Evolutionary conservation across 306 rosid genomes (phyloP).

Genomic region (Coriaria nepalensis): DNA sequence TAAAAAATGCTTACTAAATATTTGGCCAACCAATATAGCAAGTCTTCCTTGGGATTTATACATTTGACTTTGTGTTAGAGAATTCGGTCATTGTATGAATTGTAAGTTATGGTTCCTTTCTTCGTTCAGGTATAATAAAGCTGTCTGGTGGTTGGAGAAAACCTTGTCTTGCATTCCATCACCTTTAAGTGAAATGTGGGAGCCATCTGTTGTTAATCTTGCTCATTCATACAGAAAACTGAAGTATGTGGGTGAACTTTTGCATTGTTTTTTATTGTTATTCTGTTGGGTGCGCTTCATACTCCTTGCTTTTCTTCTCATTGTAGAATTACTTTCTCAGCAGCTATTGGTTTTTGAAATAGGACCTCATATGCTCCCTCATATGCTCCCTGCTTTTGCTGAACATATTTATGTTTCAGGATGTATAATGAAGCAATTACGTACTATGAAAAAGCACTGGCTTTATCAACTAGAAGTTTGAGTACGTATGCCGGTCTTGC

Average conservation of each 20-base stretch:
- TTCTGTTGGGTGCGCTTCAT: not conserved
- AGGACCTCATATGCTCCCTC: too few relatives aligned
- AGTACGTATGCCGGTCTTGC: slow-evolving; percentile 98
- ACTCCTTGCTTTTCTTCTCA: too few relatives aligned
- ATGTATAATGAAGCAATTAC: slow-evolving; percentile 64
- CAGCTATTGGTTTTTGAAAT: too few relatives aligned
- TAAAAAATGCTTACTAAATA: too few relatives aligned
- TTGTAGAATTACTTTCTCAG: too few relatives aligned
- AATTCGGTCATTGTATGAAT: too few relatives aligned
- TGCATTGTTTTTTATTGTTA: slow-evolving; percentile 6
- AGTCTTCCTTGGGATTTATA: too few relatives aligned
- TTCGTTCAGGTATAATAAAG: slow-evolving; percentile 58
- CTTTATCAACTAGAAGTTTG: slow-evolving; percentile 67
- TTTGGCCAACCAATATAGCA: too few relatives aligned
- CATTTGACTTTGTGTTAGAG: too few relatives aligned
- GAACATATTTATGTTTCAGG: slow-evolving; percentile 35
- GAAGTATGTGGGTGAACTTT: slow-evolving; percentile 43
- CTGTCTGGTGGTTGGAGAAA: slow-evolving; percentile 85
- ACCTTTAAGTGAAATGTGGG: slow-evolving; percentile 82
- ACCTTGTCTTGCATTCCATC: slow-evolving; percentile 69
- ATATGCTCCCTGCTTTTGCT: not conserved
- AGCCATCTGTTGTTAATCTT: slow-evolving; percentile 79
- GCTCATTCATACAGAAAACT: slow-evolving; percentile 89
- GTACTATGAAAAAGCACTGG: slow-evolving; percentile 83
- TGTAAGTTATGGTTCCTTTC: slow-evolving; percentile 1